Evolutionary conservation across 805 yeast genomes (phyloP), one percentile per base, ranked within the genome.

Genomic region (Ogataea degrootiae): DNA sequence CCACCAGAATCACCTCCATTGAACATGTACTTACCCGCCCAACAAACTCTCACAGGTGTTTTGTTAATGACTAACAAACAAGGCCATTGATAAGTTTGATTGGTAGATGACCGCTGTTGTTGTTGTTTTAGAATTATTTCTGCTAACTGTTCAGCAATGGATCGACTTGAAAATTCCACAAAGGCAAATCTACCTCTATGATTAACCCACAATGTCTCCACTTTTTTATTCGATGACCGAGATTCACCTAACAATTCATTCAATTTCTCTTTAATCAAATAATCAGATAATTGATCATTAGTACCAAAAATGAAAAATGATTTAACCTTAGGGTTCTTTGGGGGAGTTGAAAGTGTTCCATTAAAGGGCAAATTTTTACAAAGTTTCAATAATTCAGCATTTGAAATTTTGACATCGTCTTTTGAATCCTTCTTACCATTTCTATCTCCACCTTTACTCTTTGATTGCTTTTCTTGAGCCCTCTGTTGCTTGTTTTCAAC

Each of bases 281-380:
- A 82, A 55, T 83, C 88, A 0, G 95, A 84, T 6, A 84, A 60
- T 15, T 80, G 80, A 4, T 79, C 77, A 49, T 77, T 82, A 17
- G 88, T 70, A 1, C 96, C 96, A 65, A 83, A 87, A 17, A 90
- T 59, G 60, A 90, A 89, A 45, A 89, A 76, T 0, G 90, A 75
- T 44, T 72, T 74, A n/a, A 78, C 58, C 0, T 63, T 56, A 4
- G 59, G 49, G 44, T 75, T 74, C 34, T 66, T 65, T 0, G 83
- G 70, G 0, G 70, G 65, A 2, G 50, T 55, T 3, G 50, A 49
- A 9, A 83, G 60, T n/a, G 75, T 72, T 1, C 86, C 87, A 38
- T 79, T 79, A 48, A 86, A 74, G 0, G 96, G 96, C n/a, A 89
- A 67, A 53, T 76, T 77, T 22, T 80, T 66, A 34, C 83, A 67